Conservation (phyloP, 192 early-diverging fungal species). For the Diversispora epigaea region DNA sequence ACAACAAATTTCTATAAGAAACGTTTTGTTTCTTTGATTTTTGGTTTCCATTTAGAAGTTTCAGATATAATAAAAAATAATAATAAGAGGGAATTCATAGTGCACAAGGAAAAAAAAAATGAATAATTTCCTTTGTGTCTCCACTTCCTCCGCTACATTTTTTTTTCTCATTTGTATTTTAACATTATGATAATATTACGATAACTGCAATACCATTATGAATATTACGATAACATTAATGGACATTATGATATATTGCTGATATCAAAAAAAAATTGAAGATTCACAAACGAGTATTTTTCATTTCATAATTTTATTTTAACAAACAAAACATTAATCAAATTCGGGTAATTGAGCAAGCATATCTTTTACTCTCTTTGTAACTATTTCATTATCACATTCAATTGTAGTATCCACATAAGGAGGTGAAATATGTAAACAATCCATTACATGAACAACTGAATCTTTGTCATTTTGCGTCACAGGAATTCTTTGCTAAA, state of each 20-base stretch:
- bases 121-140: not conserved
- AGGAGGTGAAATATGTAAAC: slow-evolving; percentile 47
- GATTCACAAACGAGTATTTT: not conserved
- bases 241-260: no score
- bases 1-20: no score
- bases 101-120: not conserved
- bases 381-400: slow-evolving; percentile 47
- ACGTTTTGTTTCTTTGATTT: no score
- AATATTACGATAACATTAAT: no score
- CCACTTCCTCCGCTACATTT: not conserved
- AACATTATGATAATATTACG: no score
- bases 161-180: no score
- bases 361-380: slow-evolving; percentile 48
- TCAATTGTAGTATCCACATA: slow-evolving; percentile 44
- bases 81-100: not conserved
- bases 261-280: no score
- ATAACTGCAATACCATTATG: no score
- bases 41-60: no score
- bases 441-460: slow-evolving; percentile 42
- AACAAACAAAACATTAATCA: not conserved
- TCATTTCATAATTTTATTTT: not conserved
- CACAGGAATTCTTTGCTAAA: slow-evolving; percentile 48
- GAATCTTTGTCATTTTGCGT: slow-evolving; percentile 37
- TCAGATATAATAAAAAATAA: no score
- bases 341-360: slow-evolving; percentile 25